These are phyloP conservation scores for Calonectria ilicicola DNA, from an alignment of 2,329 filamentous ascomycete species.

Conservation along the genomic window DNA sequence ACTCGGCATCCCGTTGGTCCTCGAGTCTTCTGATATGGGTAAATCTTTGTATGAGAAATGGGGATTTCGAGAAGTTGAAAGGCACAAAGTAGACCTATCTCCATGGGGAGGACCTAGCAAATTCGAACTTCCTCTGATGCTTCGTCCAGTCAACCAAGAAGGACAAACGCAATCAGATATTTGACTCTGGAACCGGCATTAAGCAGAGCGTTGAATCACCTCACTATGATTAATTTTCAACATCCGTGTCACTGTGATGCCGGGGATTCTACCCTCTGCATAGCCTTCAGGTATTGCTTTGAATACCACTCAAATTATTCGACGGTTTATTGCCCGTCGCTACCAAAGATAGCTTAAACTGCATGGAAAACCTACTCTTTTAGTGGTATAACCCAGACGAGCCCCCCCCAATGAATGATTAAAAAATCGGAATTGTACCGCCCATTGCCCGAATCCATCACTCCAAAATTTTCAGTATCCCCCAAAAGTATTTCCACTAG, in stretches of 20 bases:
- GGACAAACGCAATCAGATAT: neutral
- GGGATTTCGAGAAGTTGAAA: conserved; percentile 49
- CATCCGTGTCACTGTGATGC: neutral
- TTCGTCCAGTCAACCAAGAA: conserved; percentile 26
- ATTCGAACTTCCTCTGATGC: conserved; percentile 37
- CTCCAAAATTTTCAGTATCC: neutral
- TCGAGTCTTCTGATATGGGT: conserved; percentile 51
- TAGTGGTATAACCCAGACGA: neutral
- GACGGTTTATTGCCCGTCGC: neutral
- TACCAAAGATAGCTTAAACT: neutral
- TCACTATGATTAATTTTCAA: too few relatives aligned
- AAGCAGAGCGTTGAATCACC: too few relatives aligned
- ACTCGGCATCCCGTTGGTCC: conserved; percentile 49
- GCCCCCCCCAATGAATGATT: neutral
- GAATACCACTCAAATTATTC: neutral
- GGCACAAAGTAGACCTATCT: conserved; percentile 41
- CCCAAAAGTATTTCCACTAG: conserved; percentile 7
- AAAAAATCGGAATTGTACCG: neutral
- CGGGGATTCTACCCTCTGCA: neutral
- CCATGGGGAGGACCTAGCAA: conserved; percentile 44
- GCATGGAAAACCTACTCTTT: neutral
- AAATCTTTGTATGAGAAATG: conserved; percentile 49
- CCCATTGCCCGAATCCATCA: neutral
- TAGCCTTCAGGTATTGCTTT: neutral
- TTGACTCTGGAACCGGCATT: too few relatives aligned